These are phyloP conservation scores for Talaromyces sp. DNA, from an alignment of 2,329 filamentous ascomycete species.

Conservation along the genomic window DNA sequence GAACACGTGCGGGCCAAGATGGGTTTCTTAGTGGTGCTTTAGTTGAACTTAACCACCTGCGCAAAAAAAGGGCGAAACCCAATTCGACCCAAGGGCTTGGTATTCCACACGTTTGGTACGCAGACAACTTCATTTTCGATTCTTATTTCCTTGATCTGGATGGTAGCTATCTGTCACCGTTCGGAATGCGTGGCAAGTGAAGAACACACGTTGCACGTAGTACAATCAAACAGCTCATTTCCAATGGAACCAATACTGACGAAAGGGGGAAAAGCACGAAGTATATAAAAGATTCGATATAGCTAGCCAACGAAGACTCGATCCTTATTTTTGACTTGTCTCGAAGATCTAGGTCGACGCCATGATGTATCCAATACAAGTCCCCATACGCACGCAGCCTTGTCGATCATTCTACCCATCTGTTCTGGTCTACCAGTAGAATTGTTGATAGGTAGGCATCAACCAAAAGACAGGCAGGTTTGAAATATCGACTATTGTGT, in stretches of 20 bases:
- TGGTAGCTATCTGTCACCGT: neutral
- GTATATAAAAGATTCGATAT: neutral
- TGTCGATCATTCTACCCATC: neutral
- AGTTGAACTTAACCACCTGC: neutral
- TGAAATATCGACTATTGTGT: neutral
- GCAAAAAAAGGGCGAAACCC: neutral
- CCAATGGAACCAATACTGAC: neutral
- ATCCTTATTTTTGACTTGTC: neutral
- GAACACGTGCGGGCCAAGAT: conserved; percentile 8
- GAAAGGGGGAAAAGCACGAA: neutral
- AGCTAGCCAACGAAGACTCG: neutral
- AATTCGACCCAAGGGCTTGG: neutral
- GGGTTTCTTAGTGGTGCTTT: neutral
- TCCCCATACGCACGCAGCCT: neutral
- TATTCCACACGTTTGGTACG: neutral
- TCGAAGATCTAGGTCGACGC: neutral
- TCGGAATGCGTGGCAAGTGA: neutral
- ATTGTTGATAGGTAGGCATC: neutral
- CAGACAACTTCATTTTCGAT: neutral
- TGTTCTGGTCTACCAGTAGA: neutral
- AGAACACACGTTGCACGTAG: neutral
- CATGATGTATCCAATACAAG: neutral
- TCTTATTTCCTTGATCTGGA: neutral
- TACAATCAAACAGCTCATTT: neutral
- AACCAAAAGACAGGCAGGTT: neutral